Percentiles rank a stretch among this genome's conserved stretches.
Evolutionary conservation across 768 basidiomycete species (phyloP).

Genomic region (Tulasnella sp.): DNA sequence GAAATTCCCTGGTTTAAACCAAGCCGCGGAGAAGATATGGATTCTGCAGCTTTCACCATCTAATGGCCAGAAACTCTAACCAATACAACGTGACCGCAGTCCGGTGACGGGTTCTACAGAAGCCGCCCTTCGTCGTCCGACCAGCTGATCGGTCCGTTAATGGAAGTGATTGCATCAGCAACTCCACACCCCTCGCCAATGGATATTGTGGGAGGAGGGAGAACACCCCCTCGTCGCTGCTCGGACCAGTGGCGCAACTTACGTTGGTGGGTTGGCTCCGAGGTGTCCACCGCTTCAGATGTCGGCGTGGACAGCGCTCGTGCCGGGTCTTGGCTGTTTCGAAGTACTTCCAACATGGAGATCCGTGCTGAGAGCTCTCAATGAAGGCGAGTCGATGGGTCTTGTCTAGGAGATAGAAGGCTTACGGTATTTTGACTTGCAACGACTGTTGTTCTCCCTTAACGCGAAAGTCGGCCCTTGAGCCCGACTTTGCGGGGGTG

Average conservation of each 20-base stretch:
- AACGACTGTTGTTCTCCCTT: not conserved
- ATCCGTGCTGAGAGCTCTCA: not conserved
- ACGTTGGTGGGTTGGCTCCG: not conserved
- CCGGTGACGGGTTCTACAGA: not conserved
- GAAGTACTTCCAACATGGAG: not conserved
- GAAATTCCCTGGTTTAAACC: not conserved
- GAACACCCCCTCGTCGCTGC: not conserved
- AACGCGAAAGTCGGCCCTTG: not conserved
- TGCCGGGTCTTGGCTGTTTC: not conserved
- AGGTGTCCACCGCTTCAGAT: not conserved
- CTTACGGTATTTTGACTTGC: constrained; percentile 11
- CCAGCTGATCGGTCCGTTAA: not conserved
- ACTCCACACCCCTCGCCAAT: not conserved
- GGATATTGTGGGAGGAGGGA: not conserved
- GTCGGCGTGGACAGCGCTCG: not conserved
- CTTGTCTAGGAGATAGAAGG: not conserved
- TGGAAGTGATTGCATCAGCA: not conserved
- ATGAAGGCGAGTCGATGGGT: not conserved
- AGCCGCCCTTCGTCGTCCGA: not conserved
- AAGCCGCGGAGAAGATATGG: not conserved
- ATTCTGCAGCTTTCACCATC: not conserved
- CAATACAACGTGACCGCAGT: not conserved
- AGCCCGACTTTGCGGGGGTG: not conserved
- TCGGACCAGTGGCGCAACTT: not conserved
- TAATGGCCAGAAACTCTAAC: not conserved